Percentiles rank a stretch among this genome's conserved stretches.
phyloP scores from a whole-genome alignment of 2,329 filamentous ascomycete species.

The Fusarium graminum region DNA sequence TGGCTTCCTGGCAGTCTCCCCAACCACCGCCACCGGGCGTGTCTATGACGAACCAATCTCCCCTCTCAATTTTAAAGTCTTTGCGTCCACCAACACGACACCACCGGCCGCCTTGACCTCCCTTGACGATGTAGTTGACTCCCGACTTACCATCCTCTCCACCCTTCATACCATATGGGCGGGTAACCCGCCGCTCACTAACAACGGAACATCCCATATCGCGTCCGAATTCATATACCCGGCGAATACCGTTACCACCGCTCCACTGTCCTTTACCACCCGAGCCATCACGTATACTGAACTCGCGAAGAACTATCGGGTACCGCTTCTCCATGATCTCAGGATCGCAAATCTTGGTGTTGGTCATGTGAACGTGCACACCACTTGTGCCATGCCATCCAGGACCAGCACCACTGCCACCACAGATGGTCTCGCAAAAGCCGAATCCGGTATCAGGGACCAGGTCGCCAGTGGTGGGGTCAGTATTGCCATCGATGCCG shows the following conservation, averaged over 20 bases:
- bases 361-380: background rate
- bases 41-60: no score
- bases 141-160: background rate
- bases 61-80: no score
- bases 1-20: no score
- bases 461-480: rapidly evolving
- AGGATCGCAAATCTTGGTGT: background rate
- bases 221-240: background rate
- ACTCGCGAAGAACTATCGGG: background rate
- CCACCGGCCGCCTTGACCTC: background rate
- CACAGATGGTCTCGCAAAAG: no score
- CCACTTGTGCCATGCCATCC: background rate
- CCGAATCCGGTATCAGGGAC: background rate
- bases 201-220: background rate
- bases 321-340: background rate
- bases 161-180: background rate
- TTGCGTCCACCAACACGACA: no score
- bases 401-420: no score
- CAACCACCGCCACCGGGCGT: no score
- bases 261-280: background rate
- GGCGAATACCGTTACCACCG: background rate
- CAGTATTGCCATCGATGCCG: background rate
- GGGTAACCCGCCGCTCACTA: background rate
- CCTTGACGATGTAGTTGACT: conserved; percentile 1
- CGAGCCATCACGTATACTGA: background rate